A percentile compares a stretch with the other conserved stretches of the same genome.
Evolutionary conservation across 169 alveolate genomes (phyloP).

Genomic region (Plasmodium knowlesi): DNA sequence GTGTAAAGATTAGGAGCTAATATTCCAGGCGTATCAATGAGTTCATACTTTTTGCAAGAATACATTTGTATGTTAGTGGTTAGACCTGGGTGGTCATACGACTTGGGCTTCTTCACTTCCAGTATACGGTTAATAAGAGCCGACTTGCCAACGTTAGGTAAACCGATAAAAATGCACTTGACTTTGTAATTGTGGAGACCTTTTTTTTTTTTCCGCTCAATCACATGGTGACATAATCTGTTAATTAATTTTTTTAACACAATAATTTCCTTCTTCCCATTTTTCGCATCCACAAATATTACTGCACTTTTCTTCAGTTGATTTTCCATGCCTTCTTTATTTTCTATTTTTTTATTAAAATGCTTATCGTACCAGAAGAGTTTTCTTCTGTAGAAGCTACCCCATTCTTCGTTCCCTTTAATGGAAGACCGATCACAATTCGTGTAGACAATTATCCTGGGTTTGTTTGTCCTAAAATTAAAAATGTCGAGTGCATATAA

Average conservation of each 20-base stretch:
- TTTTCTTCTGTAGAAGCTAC: constrained; percentile 80
- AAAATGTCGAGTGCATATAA: constrained; percentile 78
- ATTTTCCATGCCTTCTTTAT: constrained; percentile 59
- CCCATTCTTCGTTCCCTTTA: constrained; percentile 84
- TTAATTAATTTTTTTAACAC: constrained; percentile 80
- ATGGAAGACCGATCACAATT: constrained; percentile 79
- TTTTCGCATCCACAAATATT: constrained; percentile 82
- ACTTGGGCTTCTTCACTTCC: constrained; percentile 82
- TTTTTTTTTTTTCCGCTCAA: constrained; percentile 73
- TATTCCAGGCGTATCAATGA: constrained; percentile 86
- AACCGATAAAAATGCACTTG: constrained; percentile 85
- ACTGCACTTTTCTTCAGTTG: constrained; percentile 78
- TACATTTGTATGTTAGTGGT: constrained; percentile 77
- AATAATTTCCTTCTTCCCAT: constrained; percentile 79
- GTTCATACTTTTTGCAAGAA: constrained; percentile 77
- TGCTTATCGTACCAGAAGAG: constrained; percentile 66
- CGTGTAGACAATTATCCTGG: constrained; percentile 81
- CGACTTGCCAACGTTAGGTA: constrained; percentile 89
- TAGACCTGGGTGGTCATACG: constrained; percentile 86
- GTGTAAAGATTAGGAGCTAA: constrained; percentile 79
- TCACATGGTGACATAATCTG: constrained; percentile 76
- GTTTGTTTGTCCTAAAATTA: constrained; percentile 80
- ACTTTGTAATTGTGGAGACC: constrained; percentile 82
- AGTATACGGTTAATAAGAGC: constrained; percentile 85
- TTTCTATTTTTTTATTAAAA: constrained; percentile 75